Conservation (phyloP, 2,329 filamentous ascomycete species). For the Gnomoniopsis smithogilvyi region DNA sequence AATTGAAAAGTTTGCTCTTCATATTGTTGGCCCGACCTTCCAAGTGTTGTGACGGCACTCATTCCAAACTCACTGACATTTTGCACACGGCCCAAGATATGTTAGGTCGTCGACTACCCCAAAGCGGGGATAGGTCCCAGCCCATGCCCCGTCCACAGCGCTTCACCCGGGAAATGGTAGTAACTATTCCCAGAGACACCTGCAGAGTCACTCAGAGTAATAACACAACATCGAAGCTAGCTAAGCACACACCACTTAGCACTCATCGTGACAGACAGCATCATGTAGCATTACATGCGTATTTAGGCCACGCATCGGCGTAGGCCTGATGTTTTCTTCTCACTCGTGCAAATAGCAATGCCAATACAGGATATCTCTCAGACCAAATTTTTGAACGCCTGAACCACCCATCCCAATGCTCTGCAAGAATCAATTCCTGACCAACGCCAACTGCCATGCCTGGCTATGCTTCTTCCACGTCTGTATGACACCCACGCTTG, state of each 20-base stretch:
- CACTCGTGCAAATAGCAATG: neutral
- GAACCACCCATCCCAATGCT: neutral
- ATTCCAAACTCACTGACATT: too few species aligned
- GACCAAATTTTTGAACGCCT: neutral
- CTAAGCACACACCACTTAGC: too few species aligned
- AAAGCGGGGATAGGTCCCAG: neutral
- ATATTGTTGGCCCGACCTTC: neutral
- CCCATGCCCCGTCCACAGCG: too few species aligned
- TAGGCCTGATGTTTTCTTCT: too few species aligned
- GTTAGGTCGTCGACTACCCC: neutral
- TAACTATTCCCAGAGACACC: too few species aligned
- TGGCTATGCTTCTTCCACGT: neutral
- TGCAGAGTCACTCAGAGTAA: too few species aligned
- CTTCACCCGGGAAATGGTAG: too few species aligned
- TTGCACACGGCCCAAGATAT: too few species aligned
- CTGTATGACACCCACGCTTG: neutral
- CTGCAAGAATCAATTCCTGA: neutral
- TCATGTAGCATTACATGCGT: too few species aligned
- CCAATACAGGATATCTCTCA: neutral
- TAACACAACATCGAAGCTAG: too few species aligned
- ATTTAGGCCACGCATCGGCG: too few species aligned
- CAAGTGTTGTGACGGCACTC: neutral
- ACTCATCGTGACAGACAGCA: too few species aligned
- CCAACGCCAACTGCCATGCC: neutral
- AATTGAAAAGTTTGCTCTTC: constrained; percentile 10